Base-by-base conservation (phyloP, 805 yeast genomes). In the Starmerella stellata region DNA sequence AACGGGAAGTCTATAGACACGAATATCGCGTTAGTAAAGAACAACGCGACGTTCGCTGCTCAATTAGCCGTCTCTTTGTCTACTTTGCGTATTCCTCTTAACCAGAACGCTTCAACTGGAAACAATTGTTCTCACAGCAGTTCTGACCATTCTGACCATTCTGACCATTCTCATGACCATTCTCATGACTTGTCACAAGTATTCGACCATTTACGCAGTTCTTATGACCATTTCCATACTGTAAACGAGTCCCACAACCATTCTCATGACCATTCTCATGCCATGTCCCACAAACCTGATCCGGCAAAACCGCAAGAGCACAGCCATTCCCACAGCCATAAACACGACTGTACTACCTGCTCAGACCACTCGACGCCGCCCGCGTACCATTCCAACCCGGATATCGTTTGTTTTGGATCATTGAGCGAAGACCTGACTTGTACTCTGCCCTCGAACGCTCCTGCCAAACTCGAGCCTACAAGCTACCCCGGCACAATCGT, bases 361-460 rank as follows among this genome's bases (percentile, higher is more conserved):
- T 8, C 7, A 13, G 19, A 15, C 32, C 30, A 13, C 23, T 17
- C 27, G 7, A 11, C 30, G 27, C 21, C 21, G 28, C 11, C 35
- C 39, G 33, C 43, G 41, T 7, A 30, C 36, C 5, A 30, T 35
- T 17, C 24, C 25, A 30, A n/a, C 27, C 23, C 29, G 13, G 39
- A 38, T 20, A 51, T 72, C 0, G 53, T 70, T 0, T 70, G 78
- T 1, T 59, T 82, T 24, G 95, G 94, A 0, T 73, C 85, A 0
- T 60, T 82, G 20, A 92, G 93, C 0, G 56, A 77, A 28, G 95
- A 82, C 52, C 63, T 79, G 0, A 70, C 75, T 4, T 70, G 80
- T 45, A 63, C 64, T 13, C 50, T 76, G 4, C 32, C 7, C 5
- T 7, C 19, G 9, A 46, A 54, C 1, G 48, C 58, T 3, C 49